Base-by-base conservation (phyloP, 139 green algal genomes). In the Chlamydomonas sp. region DNA sequence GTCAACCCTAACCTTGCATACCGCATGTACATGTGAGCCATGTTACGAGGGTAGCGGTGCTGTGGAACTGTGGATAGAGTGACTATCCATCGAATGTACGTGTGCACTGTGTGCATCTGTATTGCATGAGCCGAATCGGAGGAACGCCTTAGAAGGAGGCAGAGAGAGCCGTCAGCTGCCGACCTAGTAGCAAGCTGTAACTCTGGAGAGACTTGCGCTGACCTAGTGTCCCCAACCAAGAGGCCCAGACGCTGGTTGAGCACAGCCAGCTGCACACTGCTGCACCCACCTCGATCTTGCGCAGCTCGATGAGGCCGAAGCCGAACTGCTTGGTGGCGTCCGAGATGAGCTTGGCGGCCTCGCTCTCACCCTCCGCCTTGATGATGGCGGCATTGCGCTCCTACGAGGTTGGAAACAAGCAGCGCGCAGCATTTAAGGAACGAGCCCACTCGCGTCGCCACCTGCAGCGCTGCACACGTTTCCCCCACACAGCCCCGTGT, bases 341-440 rank as follows among this genome's bases (percentile, higher is more conserved):
- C 18, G 96, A 98, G 79, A 99, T 99, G 59, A 99, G 95, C 79
- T 93, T 92, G 31, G 98, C 90, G 4, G 97, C 89, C 93, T 99
- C 97, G 61, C 85, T 95, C 94, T 99, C 98, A 84, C 98, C 98
- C 93, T 99, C 97, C 2, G 98, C 98, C 6, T 96, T 90, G 83
- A 99, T 98, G 78, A 99, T 90, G 0, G 98, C 97, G 5, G 98
- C 97, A 67, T 97, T 97, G 9, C 95, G 88, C 90, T 99, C 97
- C 96, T 98, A 93, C 84, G 86, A 57, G 60, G 5, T 10, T 61
- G 63, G 75, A 63, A 63, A 20, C 16, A 5, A 10, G 74, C 49
- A 5, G 18, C 6, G 57, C 4, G 49, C 10, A 15, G 68, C 9
- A 9, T 14, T 9, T 62, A n/a, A 9, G 73, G 31, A 49, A 49